Conservation (phyloP, 2,329 filamentous ascomycete genomes). For the Paraphaeosphaeria minitans region DNA sequence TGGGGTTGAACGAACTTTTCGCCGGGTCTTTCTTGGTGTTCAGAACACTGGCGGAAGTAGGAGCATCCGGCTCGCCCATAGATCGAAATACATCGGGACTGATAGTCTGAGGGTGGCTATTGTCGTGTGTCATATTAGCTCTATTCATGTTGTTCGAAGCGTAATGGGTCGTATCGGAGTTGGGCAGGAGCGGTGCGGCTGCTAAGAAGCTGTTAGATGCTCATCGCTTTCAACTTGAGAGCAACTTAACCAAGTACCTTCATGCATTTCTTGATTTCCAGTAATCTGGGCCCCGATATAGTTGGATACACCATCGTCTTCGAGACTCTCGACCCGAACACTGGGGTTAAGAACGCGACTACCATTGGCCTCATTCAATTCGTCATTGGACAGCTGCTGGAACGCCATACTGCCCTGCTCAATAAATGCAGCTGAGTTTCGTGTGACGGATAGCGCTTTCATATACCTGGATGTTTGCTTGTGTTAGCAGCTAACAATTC, state of each 20-base stretch:
- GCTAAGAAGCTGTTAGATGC: not conserved
- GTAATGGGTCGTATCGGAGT: not conserved
- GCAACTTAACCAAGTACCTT: not conserved
- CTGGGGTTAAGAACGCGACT: no score
- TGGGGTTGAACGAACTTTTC: not conserved
- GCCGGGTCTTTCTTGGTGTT: not conserved
- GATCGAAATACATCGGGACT: not conserved
- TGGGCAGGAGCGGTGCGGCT: not conserved
- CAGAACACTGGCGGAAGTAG: not conserved
- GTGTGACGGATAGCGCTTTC: not conserved
- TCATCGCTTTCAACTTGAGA: not conserved
- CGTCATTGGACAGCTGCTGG: not conserved
- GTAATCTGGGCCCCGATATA: not conserved
- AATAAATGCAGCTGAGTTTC: not conserved
- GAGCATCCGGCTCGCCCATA: not conserved
- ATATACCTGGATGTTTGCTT: not conserved
- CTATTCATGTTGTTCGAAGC: not conserved
- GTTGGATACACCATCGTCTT: no score
- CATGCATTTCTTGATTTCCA: not conserved
- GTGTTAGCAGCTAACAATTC: not conserved
- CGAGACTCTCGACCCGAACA: no score
- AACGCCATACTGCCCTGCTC: not conserved
- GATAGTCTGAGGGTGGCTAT: not conserved
- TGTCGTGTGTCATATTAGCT: not conserved
- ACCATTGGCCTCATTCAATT: not conserved